Percentiles rank a stretch among this genome's conserved stretches.
phyloP scores from a whole-genome alignment of 306 rosid species.

The Elaeagnus macrophylla region DNA sequence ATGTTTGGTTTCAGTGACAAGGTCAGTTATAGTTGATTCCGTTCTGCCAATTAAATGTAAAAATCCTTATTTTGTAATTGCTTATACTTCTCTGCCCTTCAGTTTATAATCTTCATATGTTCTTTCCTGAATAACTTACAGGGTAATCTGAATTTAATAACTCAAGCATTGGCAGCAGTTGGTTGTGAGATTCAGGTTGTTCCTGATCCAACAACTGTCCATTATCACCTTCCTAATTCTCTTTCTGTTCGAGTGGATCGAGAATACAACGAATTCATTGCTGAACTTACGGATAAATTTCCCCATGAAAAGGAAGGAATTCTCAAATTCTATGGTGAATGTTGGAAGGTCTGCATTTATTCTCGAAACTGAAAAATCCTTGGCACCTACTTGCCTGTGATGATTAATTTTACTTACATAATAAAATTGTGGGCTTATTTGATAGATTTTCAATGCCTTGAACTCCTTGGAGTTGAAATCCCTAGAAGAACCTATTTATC shows the following conservation, averaged over 20 bases:
- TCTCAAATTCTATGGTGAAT: constrained; percentile 69
- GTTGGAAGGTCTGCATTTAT: constrained; percentile 82
- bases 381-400: constrained; percentile 25
- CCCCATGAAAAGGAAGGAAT: constrained; percentile 90
- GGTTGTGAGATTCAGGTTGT: constrained; percentile 78
- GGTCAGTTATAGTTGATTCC: constrained; percentile 32
- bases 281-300: constrained; percentile 53
- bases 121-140: constrained; percentile 29
- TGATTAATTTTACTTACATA: constrained; percentile 19
- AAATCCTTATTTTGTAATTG: background rate
- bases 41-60: too few relatives aligned
- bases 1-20: constrained; percentile 97
- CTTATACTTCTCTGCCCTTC: background rate
- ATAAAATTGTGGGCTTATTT: constrained; percentile 21
- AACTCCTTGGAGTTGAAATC: constrained; percentile 93
- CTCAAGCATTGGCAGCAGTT: constrained; percentile 93
- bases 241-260: constrained; percentile 73
- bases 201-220: constrained; percentile 96
- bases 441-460: constrained; percentile 78
- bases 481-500: constrained; percentile 95
- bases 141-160: constrained; percentile 95
- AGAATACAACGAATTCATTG: constrained; percentile 65
- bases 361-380: constrained; percentile 31
- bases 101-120: constrained; percentile 15
- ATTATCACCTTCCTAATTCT: constrained; percentile 73